Evolutionary conservation across 2,329 filamentous ascomycete species (phyloP).

Genomic region (Monilinia polystroma): DNA sequence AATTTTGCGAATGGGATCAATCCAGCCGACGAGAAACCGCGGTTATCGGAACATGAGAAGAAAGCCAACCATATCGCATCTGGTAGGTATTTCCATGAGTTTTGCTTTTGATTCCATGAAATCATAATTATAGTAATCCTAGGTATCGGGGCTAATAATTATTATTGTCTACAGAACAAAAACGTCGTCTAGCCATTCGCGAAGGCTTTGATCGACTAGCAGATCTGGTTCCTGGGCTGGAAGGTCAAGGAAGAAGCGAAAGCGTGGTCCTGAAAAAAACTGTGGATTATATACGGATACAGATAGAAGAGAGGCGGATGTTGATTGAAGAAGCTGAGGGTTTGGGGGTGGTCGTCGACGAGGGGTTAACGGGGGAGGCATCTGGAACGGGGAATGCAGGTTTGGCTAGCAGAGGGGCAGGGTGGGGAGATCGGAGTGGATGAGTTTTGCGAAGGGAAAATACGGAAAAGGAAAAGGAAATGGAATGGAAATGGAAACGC

Average conservation of each 20-base stretch:
- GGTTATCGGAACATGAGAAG: constrained; percentile 68
- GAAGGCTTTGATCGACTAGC: constrained; percentile 69
- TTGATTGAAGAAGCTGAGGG: constrained; percentile 51
- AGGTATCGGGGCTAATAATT: not conserved
- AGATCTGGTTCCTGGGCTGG: constrained; percentile 65
- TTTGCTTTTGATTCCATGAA: not conserved
- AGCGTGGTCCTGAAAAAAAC: constrained; percentile 63
- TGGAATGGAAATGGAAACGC: not conserved
- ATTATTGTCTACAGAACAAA: constrained; percentile 47
- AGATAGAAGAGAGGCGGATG: constrained; percentile 51
- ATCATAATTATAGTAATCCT: not conserved
- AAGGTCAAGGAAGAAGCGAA: constrained; percentile 68
- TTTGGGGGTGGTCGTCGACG: constrained; percentile 48
- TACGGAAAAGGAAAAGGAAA: not conserved
- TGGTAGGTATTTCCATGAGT: constrained; percentile 28
- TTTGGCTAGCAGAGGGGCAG: not conserved
- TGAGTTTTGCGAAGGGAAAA: not conserved
- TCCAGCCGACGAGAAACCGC: constrained; percentile 53
- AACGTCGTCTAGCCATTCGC: constrained; percentile 52
- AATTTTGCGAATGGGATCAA: constrained; percentile 33
- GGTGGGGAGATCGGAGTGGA: not conserved
- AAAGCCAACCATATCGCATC: constrained; percentile 73
- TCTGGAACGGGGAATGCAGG: not conserved
- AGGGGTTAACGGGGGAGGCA: constrained; percentile 33
- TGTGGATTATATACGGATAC: constrained; percentile 53